A percentile compares a stretch with the other conserved stretches of the same genome.
These are phyloP conservation scores for Sporothrix luriei DNA, from an alignment of 2,329 filamentous ascomycete species.

Conservation along the genomic window DNA sequence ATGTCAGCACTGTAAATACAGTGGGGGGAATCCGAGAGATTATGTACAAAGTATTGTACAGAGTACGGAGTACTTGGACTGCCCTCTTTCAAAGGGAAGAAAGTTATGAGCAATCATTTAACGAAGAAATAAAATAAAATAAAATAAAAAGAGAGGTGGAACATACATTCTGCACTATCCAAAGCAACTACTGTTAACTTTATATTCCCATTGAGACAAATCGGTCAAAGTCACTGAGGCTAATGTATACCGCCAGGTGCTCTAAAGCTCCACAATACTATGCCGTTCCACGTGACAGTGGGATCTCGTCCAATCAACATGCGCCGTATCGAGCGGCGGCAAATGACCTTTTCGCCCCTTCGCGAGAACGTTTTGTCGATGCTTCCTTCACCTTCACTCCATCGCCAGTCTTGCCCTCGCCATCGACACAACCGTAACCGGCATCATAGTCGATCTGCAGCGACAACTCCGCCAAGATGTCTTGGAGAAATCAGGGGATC, in stretches of 20 bases:
- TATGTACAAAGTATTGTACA: too few relatives aligned
- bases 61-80: too few relatives aligned
- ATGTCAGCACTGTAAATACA: conserved; percentile 23
- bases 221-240: too few relatives aligned
- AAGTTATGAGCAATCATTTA: too few relatives aligned
- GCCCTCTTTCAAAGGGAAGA: too few relatives aligned
- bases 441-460: neutral
- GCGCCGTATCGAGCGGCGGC: neutral
- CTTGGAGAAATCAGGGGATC: conserved; percentile 77
- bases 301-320: neutral
- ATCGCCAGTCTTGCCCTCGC: neutral
- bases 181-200: too few relatives aligned
- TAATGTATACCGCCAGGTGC: too few relatives aligned
- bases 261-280: too few relatives aligned
- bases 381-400: neutral
- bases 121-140: too few relatives aligned
- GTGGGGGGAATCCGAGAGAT: neutral
- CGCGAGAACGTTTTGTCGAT: neutral
- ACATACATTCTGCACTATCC: too few relatives aligned
- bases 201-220: too few relatives aligned
- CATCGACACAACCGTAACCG: neutral
- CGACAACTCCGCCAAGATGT: conserved; percentile 49
- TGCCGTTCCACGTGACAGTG: neutral
- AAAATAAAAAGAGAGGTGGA: too few relatives aligned
- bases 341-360: conserved; percentile 13